These are phyloP conservation scores for Suillus clintonianus DNA, from an alignment of 768 basidiomycete species.

Conservation along the genomic window DNA sequence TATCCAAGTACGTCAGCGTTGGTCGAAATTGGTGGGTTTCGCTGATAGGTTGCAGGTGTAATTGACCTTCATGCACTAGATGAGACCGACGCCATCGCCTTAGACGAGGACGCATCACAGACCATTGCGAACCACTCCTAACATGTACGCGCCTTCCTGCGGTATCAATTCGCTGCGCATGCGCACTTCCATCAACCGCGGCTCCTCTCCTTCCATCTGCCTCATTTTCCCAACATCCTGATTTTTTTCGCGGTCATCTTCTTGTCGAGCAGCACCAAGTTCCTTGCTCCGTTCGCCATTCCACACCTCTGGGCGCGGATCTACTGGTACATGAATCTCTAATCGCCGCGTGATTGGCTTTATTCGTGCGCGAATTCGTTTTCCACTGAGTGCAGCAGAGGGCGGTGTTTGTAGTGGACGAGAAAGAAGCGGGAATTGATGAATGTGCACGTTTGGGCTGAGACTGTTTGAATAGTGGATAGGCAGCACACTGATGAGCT, in stretches of 20 bases:
- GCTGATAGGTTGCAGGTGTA: conserved; percentile 77
- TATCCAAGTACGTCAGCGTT: conserved; percentile 78
- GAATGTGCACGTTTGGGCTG: conserved; percentile 66
- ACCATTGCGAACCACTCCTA: conserved; percentile 80
- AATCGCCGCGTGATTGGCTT: conserved; percentile 63
- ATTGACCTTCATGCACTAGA: conserved; percentile 47
- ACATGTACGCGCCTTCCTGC: conserved; percentile 66
- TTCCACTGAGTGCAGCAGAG: conserved; percentile 70
- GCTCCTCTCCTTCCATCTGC: conserved; percentile 52
- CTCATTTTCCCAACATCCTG: conserved; percentile 52
- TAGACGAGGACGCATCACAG: conserved; percentile 19
- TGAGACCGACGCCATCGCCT: conserved; percentile 11
- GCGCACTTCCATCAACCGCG: conserved; percentile 68
- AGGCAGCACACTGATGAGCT: conserved; percentile 67
- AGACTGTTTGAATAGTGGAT: conserved; percentile 69
- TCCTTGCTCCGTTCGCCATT: conserved; percentile 69
- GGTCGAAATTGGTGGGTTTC: conserved; percentile 84
- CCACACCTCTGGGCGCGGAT: conserved; percentile 80
- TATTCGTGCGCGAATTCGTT: conserved; percentile 72
- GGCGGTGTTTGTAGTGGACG: conserved; percentile 78
- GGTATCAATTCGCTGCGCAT: conserved; percentile 72
- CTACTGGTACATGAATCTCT: conserved; percentile 83
- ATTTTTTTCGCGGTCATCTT: conserved; percentile 81
- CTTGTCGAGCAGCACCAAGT: conserved; percentile 62
- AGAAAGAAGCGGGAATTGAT: conserved; percentile 79